phyloP scores from a whole-genome alignment of 805 yeast genomes.

The Huiozyma naganishii region DNA sequence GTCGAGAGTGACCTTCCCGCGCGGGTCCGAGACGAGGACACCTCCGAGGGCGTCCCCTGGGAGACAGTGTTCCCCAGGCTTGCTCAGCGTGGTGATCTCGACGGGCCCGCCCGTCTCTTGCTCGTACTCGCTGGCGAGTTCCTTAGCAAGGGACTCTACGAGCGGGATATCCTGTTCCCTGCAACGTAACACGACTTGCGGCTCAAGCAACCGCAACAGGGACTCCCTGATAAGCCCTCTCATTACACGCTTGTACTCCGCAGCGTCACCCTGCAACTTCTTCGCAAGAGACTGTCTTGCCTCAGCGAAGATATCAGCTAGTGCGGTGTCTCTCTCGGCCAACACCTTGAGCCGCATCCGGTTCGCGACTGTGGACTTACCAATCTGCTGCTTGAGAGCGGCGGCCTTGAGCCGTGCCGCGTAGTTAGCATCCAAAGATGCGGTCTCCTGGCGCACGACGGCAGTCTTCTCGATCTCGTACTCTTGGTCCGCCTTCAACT shows the following conservation, averaged over 20 bases:
- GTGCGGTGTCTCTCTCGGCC: constrained; percentile 71
- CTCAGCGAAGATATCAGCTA: constrained; percentile 61
- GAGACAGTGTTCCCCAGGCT: constrained; percentile 35
- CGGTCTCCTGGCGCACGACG: constrained; percentile 83
- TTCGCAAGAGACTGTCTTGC: constrained; percentile 52
- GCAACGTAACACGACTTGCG: constrained; percentile 50
- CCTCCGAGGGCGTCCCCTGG: constrained; percentile 68
- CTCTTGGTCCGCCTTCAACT: constrained; percentile 94
- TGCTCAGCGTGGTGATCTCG: constrained; percentile 42
- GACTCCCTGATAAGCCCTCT: constrained; percentile 74
- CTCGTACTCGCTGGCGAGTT: constrained; percentile 54
- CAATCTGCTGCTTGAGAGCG: constrained; percentile 84
- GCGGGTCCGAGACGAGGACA: constrained; percentile 53
- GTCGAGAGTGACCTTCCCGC: constrained; percentile 78
- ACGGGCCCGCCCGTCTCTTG: constrained; percentile 49
- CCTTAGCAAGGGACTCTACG: constrained; percentile 36
- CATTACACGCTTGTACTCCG: constrained; percentile 59
- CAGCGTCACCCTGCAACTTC: constrained; percentile 40
- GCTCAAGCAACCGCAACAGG: constrained; percentile 62
- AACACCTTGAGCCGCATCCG: constrained; percentile 88
- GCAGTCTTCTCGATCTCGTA: constrained; percentile 88
- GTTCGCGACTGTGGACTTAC: constrained; percentile 90
- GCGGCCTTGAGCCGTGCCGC: constrained; percentile 80
- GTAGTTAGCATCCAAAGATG: constrained; percentile 79
- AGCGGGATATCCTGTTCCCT: constrained; percentile 27